A percentile compares a stretch with the other conserved stretches of the same genome.
Conservation (phyloP, 2,329 filamentous ascomycete genomes). For the Trichoderma asperellum region DNA sequence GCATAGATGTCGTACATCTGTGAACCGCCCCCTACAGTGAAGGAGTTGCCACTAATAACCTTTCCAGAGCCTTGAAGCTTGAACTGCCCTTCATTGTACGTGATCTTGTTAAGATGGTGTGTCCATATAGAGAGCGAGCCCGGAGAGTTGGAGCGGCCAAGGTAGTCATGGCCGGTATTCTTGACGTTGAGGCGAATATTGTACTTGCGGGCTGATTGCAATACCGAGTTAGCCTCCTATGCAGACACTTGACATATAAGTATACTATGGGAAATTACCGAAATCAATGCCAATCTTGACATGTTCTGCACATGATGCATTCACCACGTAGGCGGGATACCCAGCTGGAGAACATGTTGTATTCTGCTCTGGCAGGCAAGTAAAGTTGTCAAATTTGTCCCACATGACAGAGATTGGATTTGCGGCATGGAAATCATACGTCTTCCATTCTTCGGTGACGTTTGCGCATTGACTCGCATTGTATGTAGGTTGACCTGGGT, state of each 20-base stretch:
- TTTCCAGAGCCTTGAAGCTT: slow-evolving; percentile 46
- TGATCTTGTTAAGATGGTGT: slow-evolving; percentile 49
- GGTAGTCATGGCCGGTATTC: slow-evolving; percentile 49
- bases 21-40: slow-evolving; percentile 58
- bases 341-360: slow-evolving; percentile 42
- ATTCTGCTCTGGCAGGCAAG: slow-evolving; percentile 50
- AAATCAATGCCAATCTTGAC: slow-evolving; percentile 47
- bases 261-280: slow-evolving; percentile 49
- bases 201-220: slow-evolving; percentile 44
- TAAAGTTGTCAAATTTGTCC: slow-evolving; percentile 54
- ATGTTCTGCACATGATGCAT: slow-evolving; percentile 42
- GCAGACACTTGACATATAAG: slow-evolving; percentile 39
- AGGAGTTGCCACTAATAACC: slow-evolving; percentile 51
- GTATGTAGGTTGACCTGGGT: slow-evolving; percentile 36
- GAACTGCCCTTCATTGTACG: slow-evolving; percentile 47
- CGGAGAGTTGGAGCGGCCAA: slow-evolving; percentile 51
- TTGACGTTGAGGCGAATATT: slow-evolving; percentile 50
- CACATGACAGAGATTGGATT: slow-evolving; percentile 42
- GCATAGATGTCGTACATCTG: slow-evolving; percentile 55
- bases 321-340: slow-evolving; percentile 45
- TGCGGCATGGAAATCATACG: slow-evolving; percentile 37
- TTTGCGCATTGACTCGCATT: slow-evolving; percentile 39
- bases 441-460: slow-evolving; percentile 35
- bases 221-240: slow-evolving; percentile 41
- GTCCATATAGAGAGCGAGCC: slow-evolving; percentile 60